These are phyloP conservation scores for Ananas comosus DNA, from an alignment of 176 grass and related monocot species.

Conservation along the genomic window DNA sequence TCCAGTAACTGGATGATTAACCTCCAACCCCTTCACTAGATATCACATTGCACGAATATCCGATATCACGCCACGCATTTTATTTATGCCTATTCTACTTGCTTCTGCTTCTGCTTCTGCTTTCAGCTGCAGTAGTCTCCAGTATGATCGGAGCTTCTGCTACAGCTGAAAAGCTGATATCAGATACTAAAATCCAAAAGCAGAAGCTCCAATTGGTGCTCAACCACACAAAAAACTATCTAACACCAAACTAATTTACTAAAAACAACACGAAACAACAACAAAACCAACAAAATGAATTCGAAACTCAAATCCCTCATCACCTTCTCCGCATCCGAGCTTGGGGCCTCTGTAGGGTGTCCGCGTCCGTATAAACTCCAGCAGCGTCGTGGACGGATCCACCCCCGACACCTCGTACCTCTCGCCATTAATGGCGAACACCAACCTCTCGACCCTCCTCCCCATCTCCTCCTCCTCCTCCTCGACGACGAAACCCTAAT, in stretches of 20 bases:
- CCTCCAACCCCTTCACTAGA: no score
- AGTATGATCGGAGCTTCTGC: no score
- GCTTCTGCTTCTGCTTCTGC: no score
- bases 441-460: constrained; percentile 13
- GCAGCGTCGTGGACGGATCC: constrained; percentile 59
- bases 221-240: no score
- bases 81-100: no score
- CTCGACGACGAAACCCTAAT: neutral
- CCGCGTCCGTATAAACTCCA: constrained; percentile 58
- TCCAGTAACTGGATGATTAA: no score
- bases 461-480: neutral
- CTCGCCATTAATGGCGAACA: constrained; percentile 57
- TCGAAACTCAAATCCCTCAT: neutral
- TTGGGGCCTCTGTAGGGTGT: constrained; percentile 55
- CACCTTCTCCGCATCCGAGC: constrained; percentile 86
- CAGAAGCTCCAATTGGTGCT: neutral
- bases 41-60: no score
- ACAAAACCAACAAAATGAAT: no score
- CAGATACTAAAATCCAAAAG: neutral
- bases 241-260: neutral
- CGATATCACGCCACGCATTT: no score
- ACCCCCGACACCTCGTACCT: constrained; percentile 38
- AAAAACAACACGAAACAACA: neutral
- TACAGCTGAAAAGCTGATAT: no score
- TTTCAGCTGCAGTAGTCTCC: no score